Percentiles rank a stretch among this genome's conserved stretches.
Evolutionary conservation across 2,329 filamentous ascomycete genomes (phyloP).

Genomic region (Hypoxylon sp.): DNA sequence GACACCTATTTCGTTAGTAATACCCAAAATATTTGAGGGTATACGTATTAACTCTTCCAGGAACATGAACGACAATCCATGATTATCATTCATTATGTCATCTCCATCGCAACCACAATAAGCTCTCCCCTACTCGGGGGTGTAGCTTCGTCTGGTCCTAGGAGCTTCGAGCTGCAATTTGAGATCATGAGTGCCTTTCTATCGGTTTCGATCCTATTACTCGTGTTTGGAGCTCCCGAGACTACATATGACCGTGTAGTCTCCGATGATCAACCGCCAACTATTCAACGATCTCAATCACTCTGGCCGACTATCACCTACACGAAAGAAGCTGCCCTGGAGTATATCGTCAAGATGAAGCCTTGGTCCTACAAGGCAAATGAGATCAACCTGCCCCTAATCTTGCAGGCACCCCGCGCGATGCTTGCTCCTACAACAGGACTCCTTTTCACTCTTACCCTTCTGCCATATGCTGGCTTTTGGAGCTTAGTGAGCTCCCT

Average conservation of each 20-base stretch:
- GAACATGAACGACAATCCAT: slow-evolving; percentile 67
- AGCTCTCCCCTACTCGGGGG: slow-evolving; percentile 69
- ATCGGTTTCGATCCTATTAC: slow-evolving; percentile 62
- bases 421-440: slow-evolving; percentile 65
- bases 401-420: slow-evolving; percentile 65
- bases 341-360: slow-evolving; percentile 60
- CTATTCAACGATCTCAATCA: slow-evolving; percentile 42
- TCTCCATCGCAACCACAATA: slow-evolving; percentile 65
- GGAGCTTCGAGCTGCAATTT: slow-evolving; percentile 65
- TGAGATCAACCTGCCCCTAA: slow-evolving; percentile 49
- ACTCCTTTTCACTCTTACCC: slow-evolving; percentile 62
- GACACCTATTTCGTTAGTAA: slow-evolving; percentile 70
- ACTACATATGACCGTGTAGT: slow-evolving; percentile 64
- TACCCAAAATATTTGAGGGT: not conserved
- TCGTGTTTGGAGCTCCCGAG: slow-evolving; percentile 67
- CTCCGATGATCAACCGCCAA: slow-evolving; percentile 41
- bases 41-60: slow-evolving; percentile 52
- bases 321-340: slow-evolving; percentile 54
- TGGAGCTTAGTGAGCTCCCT: slow-evolving; percentile 65
- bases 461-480: slow-evolving; percentile 63
- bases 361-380: slow-evolving; percentile 57
- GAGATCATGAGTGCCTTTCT: slow-evolving; percentile 67
- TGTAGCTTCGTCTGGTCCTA: slow-evolving; percentile 59
- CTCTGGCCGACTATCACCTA: slow-evolving; percentile 48
- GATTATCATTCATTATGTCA: slow-evolving; percentile 62